Percentiles rank a stretch among this genome's conserved stretches.
Evolutionary conservation across 2,329 filamentous ascomycete genomes (phyloP).

Genomic region (Aspergillus neotritici): DNA sequence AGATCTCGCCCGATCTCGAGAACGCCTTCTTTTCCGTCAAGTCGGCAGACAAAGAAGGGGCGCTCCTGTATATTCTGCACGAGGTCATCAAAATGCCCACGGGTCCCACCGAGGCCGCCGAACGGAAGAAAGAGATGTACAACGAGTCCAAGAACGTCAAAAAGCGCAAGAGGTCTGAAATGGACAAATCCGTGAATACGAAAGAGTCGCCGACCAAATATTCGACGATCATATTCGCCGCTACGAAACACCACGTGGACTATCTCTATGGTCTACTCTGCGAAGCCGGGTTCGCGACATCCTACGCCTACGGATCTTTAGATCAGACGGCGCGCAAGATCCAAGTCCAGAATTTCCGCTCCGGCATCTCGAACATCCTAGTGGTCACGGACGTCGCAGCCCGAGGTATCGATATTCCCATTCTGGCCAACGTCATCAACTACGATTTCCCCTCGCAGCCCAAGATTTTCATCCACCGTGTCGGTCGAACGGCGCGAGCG

Average conservation of each 20-base stretch:
- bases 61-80: slow-evolving; percentile 79
- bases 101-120: slow-evolving; percentile 52
- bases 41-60: slow-evolving; percentile 87
- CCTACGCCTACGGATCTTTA: slow-evolving; percentile 88
- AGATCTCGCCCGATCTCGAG: slow-evolving; percentile 92
- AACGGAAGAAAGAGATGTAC: slow-evolving; percentile 43
- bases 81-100: slow-evolving; percentile 89
- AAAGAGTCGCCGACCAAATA: slow-evolving; percentile 74
- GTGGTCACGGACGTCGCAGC: slow-evolving; percentile 97
- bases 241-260: slow-evolving; percentile 96
- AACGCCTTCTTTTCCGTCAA: slow-evolving; percentile 94
- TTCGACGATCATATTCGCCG: slow-evolving; percentile 90
- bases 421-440: slow-evolving; percentile 95
- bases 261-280: slow-evolving; percentile 79
- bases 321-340: slow-evolving; percentile 91
- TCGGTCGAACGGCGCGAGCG: slow-evolving; percentile 91
- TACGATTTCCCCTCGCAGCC: slow-evolving; percentile 97
- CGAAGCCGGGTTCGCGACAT: slow-evolving; percentile 77
- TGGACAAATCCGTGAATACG: slow-evolving; percentile 46
- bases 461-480: slow-evolving; percentile 93
- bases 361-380: slow-evolving; percentile 77
- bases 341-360: slow-evolving; percentile 84
- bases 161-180: slow-evolving; percentile 46
- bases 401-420: slow-evolving; percentile 93
- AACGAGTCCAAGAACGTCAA: slow-evolving; percentile 41